Percentiles rank a stretch among this genome's conserved stretches.
phyloP scores from a whole-genome alignment of 305 asterid species.

The Withania somnifera region DNA sequence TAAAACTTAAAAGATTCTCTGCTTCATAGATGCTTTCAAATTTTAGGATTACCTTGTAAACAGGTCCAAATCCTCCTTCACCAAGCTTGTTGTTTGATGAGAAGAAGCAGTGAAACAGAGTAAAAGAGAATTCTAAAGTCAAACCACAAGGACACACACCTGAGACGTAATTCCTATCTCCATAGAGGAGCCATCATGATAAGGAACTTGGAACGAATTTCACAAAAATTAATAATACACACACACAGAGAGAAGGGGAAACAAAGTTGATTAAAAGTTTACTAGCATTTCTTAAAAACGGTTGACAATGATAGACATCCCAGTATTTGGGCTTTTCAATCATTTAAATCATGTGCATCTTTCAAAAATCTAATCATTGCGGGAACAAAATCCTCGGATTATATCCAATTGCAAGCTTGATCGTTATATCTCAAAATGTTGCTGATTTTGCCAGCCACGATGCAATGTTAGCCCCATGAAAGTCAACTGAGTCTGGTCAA shows the following conservation, averaged over 20 bases:
- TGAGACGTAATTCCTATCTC: too few relatives aligned
- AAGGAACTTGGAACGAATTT: too few relatives aligned
- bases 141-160: too few relatives aligned
- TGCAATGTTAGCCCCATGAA: slow-evolving; percentile 61
- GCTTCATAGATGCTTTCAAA: background rate
- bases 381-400: slow-evolving; percentile 21
- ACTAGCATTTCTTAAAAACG: slow-evolving; percentile 57
- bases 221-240: too few relatives aligned
- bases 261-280: slow-evolving; percentile 12
- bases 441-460: slow-evolving; percentile 32
- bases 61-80: slow-evolving; percentile 47
- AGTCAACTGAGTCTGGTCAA: slow-evolving; percentile 33
- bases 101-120: too few relatives aligned
- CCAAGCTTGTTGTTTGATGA: slow-evolving; percentile 34
- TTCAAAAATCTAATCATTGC: slow-evolving; percentile 42
- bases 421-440: slow-evolving; percentile 21
- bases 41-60: slow-evolving; percentile 29
- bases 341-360: slow-evolving; percentile 38
- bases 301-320: slow-evolving; percentile 57
- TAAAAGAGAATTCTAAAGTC: too few relatives aligned
- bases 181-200: too few relatives aligned
- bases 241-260: background rate
- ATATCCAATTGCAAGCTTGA: slow-evolving; percentile 22
- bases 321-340: slow-evolving; percentile 45
- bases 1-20: background rate